Evolutionary conservation across 495 filamentous ascomycete species (phyloP).

Genomic region (Hyaloscypha bicolor): DNA sequence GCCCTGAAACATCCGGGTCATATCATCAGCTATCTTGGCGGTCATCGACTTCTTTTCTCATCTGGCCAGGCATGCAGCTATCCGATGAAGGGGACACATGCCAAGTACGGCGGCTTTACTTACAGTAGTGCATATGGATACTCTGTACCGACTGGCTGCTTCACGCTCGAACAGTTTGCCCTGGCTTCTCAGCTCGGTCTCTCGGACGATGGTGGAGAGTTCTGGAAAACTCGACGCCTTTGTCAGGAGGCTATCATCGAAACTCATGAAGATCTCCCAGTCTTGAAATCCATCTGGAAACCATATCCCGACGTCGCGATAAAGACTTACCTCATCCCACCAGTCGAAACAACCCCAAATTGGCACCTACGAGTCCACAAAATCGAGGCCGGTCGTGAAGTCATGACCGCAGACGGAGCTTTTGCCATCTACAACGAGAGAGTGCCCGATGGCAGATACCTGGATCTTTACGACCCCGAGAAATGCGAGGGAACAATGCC

Average conservation of each 20-base stretch:
- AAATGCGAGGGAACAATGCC: constrained; percentile 50
- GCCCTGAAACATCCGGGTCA: constrained; percentile 68
- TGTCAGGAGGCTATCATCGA: constrained; percentile 45
- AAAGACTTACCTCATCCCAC: constrained; percentile 65
- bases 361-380: constrained; percentile 71
- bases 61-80: constrained; percentile 80
- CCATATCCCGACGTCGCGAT: constrained; percentile 68
- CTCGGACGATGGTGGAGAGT: constrained; percentile 76
- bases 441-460: constrained; percentile 57
- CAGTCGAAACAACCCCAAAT: constrained; percentile 52
- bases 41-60: constrained; percentile 62
- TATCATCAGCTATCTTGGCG: constrained; percentile 55
- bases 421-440: constrained; percentile 71
- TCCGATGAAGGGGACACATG: constrained; percentile 75
- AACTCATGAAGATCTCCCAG: constrained; percentile 50
- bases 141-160: constrained; percentile 74
- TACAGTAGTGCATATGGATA: constrained; percentile 77
- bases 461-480: constrained; percentile 51
- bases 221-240: constrained; percentile 70
- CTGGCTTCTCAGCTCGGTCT: constrained; percentile 74
- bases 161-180: constrained; percentile 74
- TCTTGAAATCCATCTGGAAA: constrained; percentile 67
- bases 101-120: constrained; percentile 80
- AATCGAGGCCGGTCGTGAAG: constrained; percentile 56
- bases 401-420: constrained; percentile 69